phyloP scores from a whole-genome alignment of 805 yeast genomes.

The Yarrowia sp. region DNA sequence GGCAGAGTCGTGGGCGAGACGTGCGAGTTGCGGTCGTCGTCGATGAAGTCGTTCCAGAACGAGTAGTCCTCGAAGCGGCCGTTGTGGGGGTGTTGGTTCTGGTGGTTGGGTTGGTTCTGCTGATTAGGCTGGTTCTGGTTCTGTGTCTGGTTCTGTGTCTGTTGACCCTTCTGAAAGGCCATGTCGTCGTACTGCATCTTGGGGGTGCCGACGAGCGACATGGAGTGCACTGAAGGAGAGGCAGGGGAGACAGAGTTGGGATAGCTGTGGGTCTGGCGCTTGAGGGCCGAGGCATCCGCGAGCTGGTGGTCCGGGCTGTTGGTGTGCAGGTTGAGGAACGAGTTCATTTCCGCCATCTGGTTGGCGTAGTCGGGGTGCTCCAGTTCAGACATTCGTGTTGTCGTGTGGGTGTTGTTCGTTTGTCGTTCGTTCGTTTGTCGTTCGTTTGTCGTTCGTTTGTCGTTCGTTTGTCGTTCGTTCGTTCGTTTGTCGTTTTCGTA shows the following conservation, averaged over 20 bases:
- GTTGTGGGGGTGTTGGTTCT: background rate
- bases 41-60: constrained; percentile 24
- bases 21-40: constrained; percentile 14
- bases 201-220: constrained; percentile 23
- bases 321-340: constrained; percentile 25
- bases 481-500: background rate
- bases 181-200: constrained; percentile 17
- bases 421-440: background rate
- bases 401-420: background rate
- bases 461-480: background rate
- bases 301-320: constrained; percentile 19
- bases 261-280: constrained; percentile 25
- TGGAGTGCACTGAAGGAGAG: constrained; percentile 18
- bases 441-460: background rate
- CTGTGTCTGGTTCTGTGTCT: background rate
- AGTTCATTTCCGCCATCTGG: constrained; percentile 25
- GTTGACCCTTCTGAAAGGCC: background rate
- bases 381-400: constrained; percentile 7
- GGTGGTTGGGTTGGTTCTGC: background rate
- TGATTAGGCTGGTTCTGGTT: background rate
- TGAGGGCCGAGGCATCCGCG: background rate
- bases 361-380: constrained; percentile 25
- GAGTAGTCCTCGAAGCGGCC: constrained; percentile 10
- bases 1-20: constrained; percentile 17
- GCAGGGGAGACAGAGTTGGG: constrained; percentile 23